These are phyloP conservation scores for Pseudogymnoascus sp. DNA, from an alignment of 2,329 filamentous ascomycete genomes.

Conservation along the genomic window DNA sequence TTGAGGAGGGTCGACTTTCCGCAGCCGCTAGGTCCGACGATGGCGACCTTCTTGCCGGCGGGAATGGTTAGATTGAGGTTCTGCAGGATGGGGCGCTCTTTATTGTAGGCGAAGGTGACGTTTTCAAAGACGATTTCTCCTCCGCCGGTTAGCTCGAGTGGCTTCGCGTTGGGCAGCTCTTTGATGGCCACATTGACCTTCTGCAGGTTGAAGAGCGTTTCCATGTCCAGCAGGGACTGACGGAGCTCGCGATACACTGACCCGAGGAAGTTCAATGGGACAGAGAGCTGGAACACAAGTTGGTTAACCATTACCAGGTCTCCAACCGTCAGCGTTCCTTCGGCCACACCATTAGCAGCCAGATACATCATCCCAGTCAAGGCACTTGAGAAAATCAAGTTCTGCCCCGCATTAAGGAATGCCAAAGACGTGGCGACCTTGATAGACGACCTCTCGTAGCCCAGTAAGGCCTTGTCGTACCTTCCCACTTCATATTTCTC, in stretches of 20 bases:
- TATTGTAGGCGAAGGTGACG: slow-evolving; percentile 87
- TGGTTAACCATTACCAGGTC: slow-evolving; percentile 99
- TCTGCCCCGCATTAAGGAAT: slow-evolving; percentile 90
- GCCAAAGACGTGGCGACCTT: slow-evolving; percentile 93
- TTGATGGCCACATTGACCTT: slow-evolving; percentile 88
- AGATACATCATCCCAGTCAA: slow-evolving; percentile 98
- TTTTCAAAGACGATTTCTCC: slow-evolving; percentile 94
- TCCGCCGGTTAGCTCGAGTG: slow-evolving; percentile 65
- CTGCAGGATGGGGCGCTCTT: slow-evolving; percentile 78
- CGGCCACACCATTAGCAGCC: slow-evolving; percentile 80
- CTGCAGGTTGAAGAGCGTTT: slow-evolving; percentile 94
- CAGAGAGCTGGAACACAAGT: slow-evolving; percentile 93
- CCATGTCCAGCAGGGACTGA: slow-evolving; percentile 95
- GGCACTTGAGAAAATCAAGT: slow-evolving; percentile 91
- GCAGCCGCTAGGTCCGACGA: slow-evolving; percentile 92
- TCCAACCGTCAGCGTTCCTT: slow-evolving; percentile 77
- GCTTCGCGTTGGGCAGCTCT: slow-evolving; percentile 67
- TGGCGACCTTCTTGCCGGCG: slow-evolving; percentile 89
- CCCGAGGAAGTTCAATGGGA: slow-evolving; percentile 96
- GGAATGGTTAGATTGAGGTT: slow-evolving; percentile 85
- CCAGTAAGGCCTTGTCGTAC: slow-evolving; percentile 78
- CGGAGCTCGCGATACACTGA: slow-evolving; percentile 93
- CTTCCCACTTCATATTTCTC: slow-evolving; percentile 88
- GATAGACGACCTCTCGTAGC: slow-evolving; percentile 91
- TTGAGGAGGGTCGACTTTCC: slow-evolving; percentile 92